phyloP scores from a whole-genome alignment of 1,284 basidiomycete genomes.

The Malassezia pachydermatis region DNA sequence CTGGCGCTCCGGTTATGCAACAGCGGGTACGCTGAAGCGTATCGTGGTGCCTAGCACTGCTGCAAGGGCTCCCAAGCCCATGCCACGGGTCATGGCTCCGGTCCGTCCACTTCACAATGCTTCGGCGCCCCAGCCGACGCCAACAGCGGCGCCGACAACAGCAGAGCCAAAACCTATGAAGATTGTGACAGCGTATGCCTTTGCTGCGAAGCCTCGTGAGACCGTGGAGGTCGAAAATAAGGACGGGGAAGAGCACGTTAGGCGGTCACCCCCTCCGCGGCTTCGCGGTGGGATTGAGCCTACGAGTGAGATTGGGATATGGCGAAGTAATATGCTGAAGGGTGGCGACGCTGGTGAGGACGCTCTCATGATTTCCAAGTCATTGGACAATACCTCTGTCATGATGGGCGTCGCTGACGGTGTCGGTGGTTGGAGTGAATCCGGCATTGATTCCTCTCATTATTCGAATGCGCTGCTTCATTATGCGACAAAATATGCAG shows the following conservation, averaged over 20 bases:
- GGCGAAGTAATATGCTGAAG: slow-evolving; percentile 57
- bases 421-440: slow-evolving; percentile 63
- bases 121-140: not conserved
- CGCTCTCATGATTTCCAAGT: slow-evolving; percentile 54
- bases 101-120: not conserved
- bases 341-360: slow-evolving; percentile 53
- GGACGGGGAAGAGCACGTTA: not conserved
- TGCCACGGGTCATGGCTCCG: not conserved
- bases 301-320: slow-evolving; percentile 60
- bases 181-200: slow-evolving; percentile 65
- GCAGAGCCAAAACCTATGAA: slow-evolving; percentile 17
- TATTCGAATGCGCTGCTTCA: slow-evolving; percentile 62
- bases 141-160: slow-evolving; percentile 2
- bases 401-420: slow-evolving; percentile 64
- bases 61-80: slow-evolving; percentile 5
- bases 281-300: slow-evolving; percentile 55
- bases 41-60: slow-evolving; percentile 13
- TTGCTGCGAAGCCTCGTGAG: slow-evolving; percentile 60
- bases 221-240: slow-evolving; percentile 18
- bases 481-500: slow-evolving; percentile 47
- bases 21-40: slow-evolving; percentile 15
- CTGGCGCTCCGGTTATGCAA: slow-evolving; percentile 13
- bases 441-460: slow-evolving; percentile 70
- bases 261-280: slow-evolving; percentile 30
- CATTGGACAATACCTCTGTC: slow-evolving; percentile 57